Evolutionary conservation across 192 early-diverging fungal genomes (phyloP), one percentile per base, ranked within the genome.

Genomic region (Coemansia sp.): DNA sequence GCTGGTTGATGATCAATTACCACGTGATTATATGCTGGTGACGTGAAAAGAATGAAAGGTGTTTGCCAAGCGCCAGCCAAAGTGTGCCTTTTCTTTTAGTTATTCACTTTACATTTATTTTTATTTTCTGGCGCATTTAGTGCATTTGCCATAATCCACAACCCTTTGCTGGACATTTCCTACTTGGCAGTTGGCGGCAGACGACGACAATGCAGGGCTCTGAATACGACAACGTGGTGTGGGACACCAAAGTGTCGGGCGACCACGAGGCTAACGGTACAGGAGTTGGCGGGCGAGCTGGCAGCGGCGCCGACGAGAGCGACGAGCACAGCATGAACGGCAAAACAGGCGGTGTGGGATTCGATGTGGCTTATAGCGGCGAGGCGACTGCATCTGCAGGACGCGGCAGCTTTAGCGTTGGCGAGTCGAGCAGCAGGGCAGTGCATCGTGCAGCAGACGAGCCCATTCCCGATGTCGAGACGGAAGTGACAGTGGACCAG

Each of bases 401-500:
- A 58, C 45, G 29, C 38, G 43, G 45, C 62, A 55, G 32, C 35
- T 35, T 22, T 22, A 59, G 10, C 24, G 43, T 53, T 37, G 60
- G 52, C n/a, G 53, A 66, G 48, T 64, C 69, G 24, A 65, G 57
- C 50, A 49, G 50, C 22, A 56, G 29, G 37, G 62, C 57, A 48
- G 59, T 51, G 60, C 19, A 47, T 48, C 61, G 6, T 29, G 49
- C 54, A 29, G n/a, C 52, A 27, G 55, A 19, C 59, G 49, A 59
- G 21, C n/a, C 24, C 25, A 50, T 9, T n/a, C 7, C 17, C 57
- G 71, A 80, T 24, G 62, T 75, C 10, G 67, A 80, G 23, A 80
- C 77, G 11, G 61, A 80, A 22, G 84, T 95, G 21, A 83, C 84
- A 0, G 86, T 98, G 9, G 81, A 70, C 21, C 91, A 94, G 59